These are phyloP conservation scores for Xylariales sp. DNA, from an alignment of 2,329 filamentous ascomycete genomes.

Conservation along the genomic window DNA sequence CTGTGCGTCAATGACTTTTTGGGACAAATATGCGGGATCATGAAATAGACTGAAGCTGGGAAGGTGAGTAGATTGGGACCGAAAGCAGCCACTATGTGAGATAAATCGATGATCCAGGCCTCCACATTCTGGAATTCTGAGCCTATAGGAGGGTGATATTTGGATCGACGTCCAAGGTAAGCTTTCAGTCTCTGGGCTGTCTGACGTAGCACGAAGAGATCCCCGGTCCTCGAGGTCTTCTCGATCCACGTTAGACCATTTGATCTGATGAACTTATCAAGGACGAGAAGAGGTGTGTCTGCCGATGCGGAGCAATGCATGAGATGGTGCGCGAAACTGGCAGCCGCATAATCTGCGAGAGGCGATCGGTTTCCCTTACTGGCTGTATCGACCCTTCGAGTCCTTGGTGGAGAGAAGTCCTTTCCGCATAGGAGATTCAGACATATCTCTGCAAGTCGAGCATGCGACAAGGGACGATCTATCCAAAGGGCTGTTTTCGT, in stretches of 20 bases:
- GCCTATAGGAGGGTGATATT: background rate
- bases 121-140: background rate
- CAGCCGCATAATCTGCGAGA: slow-evolving; percentile 21
- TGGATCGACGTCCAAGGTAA: background rate
- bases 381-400: background rate
- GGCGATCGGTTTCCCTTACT: slow-evolving; percentile 7
- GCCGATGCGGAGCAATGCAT: slow-evolving; percentile 14
- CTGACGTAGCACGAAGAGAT: slow-evolving; percentile 17
- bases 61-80: background rate
- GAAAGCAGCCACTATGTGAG: background rate
- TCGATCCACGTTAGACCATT: slow-evolving; percentile 28
- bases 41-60: background rate
- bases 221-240: slow-evolving; percentile 15
- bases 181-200: background rate
- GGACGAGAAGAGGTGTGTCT: slow-evolving; percentile 15
- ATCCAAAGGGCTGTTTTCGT: slow-evolving; percentile 4
- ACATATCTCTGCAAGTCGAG: slow-evolving; percentile 2
- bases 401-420: background rate
- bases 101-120: background rate
- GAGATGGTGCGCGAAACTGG: slow-evolving; percentile 22
- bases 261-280: slow-evolving; percentile 21
- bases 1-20: background rate
- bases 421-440: background rate
- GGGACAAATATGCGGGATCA: background rate
- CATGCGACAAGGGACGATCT: slow-evolving; percentile 3